Conservation (phyloP, 2,329 filamentous ascomycete genomes). For the Aspergillus sp. region DNA sequence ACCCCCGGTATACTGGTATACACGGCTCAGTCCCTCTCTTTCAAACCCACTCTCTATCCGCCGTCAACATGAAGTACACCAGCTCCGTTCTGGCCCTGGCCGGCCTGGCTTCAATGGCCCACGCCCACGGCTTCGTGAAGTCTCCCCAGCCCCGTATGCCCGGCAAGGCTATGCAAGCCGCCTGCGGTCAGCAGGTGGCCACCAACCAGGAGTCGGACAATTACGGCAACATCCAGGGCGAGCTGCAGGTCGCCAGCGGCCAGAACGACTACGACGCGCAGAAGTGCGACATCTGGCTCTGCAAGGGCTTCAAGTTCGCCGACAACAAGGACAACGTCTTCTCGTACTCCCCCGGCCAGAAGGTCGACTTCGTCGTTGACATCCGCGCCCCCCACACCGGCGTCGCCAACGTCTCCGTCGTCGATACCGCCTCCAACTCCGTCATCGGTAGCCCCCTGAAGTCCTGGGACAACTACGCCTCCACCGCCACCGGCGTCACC, state of each 20-base stretch:
- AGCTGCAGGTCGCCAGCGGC: slow-evolving; percentile 48
- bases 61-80: slow-evolving; percentile 39
- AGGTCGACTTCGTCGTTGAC: slow-evolving; percentile 41
- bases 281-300: slow-evolving; percentile 53
- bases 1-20: slow-evolving; percentile 24
- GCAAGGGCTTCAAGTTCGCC: slow-evolving; percentile 57
- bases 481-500: slow-evolving; percentile 24
- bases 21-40: slow-evolving; percentile 16
- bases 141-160: slow-evolving; percentile 49
- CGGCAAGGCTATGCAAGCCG: slow-evolving; percentile 49
- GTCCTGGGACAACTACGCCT: slow-evolving; percentile 31
- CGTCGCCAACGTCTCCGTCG: slow-evolving; percentile 49
- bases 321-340: slow-evolving; percentile 56
- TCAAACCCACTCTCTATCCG: slow-evolving; percentile 10
- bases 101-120: slow-evolving; percentile 46
- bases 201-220: slow-evolving; percentile 53
- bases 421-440: slow-evolving; percentile 45
- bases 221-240: slow-evolving; percentile 57
- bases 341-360: slow-evolving; percentile 49
- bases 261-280: slow-evolving; percentile 50
- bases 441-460: slow-evolving; percentile 36
- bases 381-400: slow-evolving; percentile 50
- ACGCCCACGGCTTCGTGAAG: slow-evolving; percentile 54
- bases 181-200: slow-evolving; percentile 55
- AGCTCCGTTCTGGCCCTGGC: slow-evolving; percentile 42